Evolutionary conservation across 192 early-diverging fungal genomes (phyloP).

Genomic region (Backusella parvicylindrica): DNA sequence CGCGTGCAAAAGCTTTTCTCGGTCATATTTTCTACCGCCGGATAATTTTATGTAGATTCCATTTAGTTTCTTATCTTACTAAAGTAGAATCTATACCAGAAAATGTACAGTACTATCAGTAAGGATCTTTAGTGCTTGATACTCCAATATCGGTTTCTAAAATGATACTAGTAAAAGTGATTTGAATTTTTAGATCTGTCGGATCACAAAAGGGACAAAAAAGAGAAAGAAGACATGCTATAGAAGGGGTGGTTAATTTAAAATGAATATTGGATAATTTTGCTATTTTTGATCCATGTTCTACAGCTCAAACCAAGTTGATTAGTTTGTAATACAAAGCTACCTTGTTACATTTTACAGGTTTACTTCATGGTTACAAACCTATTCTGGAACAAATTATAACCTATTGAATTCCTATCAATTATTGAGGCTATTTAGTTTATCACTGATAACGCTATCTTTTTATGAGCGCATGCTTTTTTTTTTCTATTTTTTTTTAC

Average conservation of each 20-base stretch:
- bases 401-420: neutral
- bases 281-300: neutral
- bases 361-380: neutral
- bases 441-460: neutral
- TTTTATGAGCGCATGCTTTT: neutral
- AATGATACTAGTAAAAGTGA: neutral
- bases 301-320: neutral
- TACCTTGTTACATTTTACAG: neutral
- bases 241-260: neutral
- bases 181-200: neutral
- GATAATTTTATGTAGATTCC: neutral
- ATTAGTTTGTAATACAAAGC: neutral
- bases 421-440: neutral
- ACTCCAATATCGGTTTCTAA: neutral
- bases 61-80: neutral
- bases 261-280: neutral
- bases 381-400: constrained; percentile 1
- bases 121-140: neutral
- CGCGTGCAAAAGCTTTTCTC: neutral
- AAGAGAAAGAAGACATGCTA: neutral
- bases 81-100: neutral
- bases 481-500: neutral
- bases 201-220: neutral
- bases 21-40: neutral
- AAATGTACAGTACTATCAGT: neutral